Base-by-base conservation (phyloP, 2,329 filamentous ascomycete species). In the Tetracladium maxilliforme region DNA sequence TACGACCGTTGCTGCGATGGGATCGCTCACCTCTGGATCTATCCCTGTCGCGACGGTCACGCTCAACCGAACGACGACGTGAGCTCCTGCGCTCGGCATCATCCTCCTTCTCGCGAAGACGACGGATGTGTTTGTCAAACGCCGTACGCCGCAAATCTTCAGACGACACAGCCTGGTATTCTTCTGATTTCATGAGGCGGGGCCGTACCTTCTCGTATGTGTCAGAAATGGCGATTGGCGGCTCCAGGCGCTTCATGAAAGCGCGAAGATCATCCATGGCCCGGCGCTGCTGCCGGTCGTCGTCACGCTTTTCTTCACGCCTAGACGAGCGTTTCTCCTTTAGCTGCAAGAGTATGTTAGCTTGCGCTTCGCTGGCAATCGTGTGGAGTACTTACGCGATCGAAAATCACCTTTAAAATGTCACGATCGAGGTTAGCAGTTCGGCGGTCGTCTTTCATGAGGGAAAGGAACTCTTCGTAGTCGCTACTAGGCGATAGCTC, bases 61-160 rank as follows among this genome's bases (percentile, higher is more conserved):
- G 54, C 34, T 46, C 34, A 25, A 44, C 67, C 23, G 57, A 61
- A 27, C 65, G 61, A 26, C 69, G 66, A 30, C 65, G 61, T 25
- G 60, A 55, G 33, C 65, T 62, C 30, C 74, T 69, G 29, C 68
- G 69, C 31, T 93, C 84, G 16, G 58, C 58, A 35, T 92, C 83
- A 27, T 92, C 81, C 37, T 92, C 81, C 45, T 86, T 86, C 39
- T 95, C 87, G 45, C 76, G 81, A n/a, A 94, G 59, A 25, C 90
- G 81, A 33, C 81, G 79, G 39, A 94, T 73, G 41, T 84, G 71
- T 54, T 92, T 95, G 30, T 94, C 86, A 52, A 94, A 95, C 10
- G 83, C 87, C 36, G 68, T 65, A 33, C 75, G 72, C 30, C 86
- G 79, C 33, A 78, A 63, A 26, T 93, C 83, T 36, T 98, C 90